A percentile compares a stretch with the other conserved stretches of the same genome.
These are phyloP conservation scores for Rubus idaeus DNA, from an alignment of 306 rosid genomes.

Conservation along the genomic window DNA sequence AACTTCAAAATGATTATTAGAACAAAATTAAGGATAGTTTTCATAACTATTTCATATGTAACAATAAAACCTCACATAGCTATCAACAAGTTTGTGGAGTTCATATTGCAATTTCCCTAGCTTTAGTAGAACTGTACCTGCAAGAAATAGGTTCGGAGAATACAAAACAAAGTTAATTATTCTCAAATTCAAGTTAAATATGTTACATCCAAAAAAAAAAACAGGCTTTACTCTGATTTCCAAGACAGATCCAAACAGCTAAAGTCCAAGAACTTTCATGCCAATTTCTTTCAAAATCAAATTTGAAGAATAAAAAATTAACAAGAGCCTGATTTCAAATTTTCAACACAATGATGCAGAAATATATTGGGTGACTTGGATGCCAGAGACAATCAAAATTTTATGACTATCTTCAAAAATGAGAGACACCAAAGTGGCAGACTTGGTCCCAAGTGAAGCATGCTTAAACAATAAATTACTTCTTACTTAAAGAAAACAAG, in stretches of 20 bases:
- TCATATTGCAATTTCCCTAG: slow-evolving; percentile 81
- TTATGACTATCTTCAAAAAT: not conserved
- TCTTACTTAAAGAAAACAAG: not conserved
- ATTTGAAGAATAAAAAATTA: not conserved
- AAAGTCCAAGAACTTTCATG: not conserved
- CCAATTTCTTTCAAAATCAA: not conserved
- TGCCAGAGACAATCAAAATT: not conserved
- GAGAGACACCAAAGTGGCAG: not conserved
- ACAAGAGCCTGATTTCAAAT: not conserved
- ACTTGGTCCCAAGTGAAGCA: not conserved
- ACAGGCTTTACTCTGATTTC: not conserved
- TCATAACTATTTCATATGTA: not conserved
- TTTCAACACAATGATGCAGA: not conserved
- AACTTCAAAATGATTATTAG: slow-evolving; percentile 8
- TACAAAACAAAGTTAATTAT: not conserved
- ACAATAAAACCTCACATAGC: slow-evolving; percentile 55
- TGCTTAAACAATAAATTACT: not conserved
- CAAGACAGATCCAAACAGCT: not conserved
- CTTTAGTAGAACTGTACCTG: slow-evolving; percentile 79
- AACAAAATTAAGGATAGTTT: slow-evolving; percentile 14
- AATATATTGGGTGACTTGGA: not conserved
- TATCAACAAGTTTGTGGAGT: slow-evolving; percentile 77
- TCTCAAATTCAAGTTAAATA: not conserved
- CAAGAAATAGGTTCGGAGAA: slow-evolving; percentile 13
- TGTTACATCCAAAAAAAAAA: not conserved